Evolutionary conservation across 1,139 yeast species (phyloP), one percentile per base, ranked within the genome.

Genomic region (Pichia terricola): DNA sequence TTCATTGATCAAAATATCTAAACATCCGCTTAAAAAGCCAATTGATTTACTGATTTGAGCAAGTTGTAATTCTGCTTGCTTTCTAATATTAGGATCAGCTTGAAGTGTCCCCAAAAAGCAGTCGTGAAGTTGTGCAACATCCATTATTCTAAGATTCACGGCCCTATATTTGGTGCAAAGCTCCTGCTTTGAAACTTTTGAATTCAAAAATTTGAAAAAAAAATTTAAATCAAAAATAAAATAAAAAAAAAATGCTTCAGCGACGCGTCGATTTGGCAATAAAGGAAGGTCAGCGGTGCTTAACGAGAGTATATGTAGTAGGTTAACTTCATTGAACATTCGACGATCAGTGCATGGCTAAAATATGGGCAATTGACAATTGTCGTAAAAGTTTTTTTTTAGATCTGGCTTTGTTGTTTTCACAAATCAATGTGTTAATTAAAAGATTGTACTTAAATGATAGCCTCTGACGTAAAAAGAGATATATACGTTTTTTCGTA

Each of bases 81-180:
- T 70, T 56, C 95, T 76, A 30, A 73, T 66, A 26, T 63, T 60
- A 45, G 75, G 81, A 56, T 83, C 81, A 0, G 87, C 79, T 54
- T 79, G 80, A 40, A 89, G 70, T 2, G 97, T 87, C 22, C 86
- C 89, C 33, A 82, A 76, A 60, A 91, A 88, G 63, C 94, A 84
- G 55, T 77, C 78, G 58, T 85, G 79, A 39, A 87, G 70, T 22
- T 73, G 68, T 50, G 71, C 66, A 30, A 79, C 76, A 62, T 86
- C 88, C 94, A 86, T 36, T 22, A 2, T 39, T 32, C 9, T 22
- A 28, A 26, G 31, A 10, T 27, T 10, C 22, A 16, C 22, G 22
- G 22, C 7, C 10, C 9, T 27, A n/a, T 35, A 30, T 39, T 28
- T 33, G 26, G 37, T 34, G 25, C 32, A 25, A 38, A 34, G 3